Evolutionary conservation across 2,329 filamentous ascomycete species (phyloP).

Genomic region (Shiraia sp.): DNA sequence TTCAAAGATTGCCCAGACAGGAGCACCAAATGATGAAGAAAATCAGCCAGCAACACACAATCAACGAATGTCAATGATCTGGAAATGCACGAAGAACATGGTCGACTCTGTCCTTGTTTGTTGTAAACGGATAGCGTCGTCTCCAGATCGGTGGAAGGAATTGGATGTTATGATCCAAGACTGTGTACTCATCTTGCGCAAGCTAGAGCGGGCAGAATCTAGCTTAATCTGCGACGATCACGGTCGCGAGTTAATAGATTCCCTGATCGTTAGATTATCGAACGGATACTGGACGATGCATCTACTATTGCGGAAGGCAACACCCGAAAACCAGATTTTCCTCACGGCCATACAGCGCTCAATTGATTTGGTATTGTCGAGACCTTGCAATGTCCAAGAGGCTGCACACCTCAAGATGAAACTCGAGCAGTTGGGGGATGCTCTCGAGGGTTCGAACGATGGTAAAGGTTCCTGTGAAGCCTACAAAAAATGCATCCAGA

Average conservation of each 20-base stretch:
- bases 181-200: slow-evolving; percentile 30
- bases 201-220: slow-evolving; percentile 23
- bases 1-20: slow-evolving; percentile 34
- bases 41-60: slow-evolving; percentile 20
- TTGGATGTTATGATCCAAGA: slow-evolving; percentile 40
- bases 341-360: slow-evolving; percentile 66
- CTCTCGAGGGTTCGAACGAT: slow-evolving; percentile 59
- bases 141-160: slow-evolving; percentile 32
- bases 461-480: slow-evolving; percentile 62
- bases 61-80: slow-evolving; percentile 23
- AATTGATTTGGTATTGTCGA: slow-evolving; percentile 63
- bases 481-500: slow-evolving; percentile 64
- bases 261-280: slow-evolving; percentile 65
- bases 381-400: slow-evolving; percentile 59
- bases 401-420: slow-evolving; percentile 66
- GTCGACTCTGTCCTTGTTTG: slow-evolving; percentile 42
- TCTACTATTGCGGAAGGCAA: slow-evolving; percentile 53
- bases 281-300: slow-evolving; percentile 72
- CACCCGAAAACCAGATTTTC: slow-evolving; percentile 50
- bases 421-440: slow-evolving; percentile 67
- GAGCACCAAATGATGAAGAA: slow-evolving; percentile 18
- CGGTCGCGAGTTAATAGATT: slow-evolving; percentile 6
- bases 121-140: slow-evolving; percentile 31
- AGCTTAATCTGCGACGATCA: slow-evolving; percentile 1
- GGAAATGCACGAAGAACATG: slow-evolving; percentile 37